A percentile compares a stretch with the other conserved stretches of the same genome.
Evolutionary conservation across 1,284 basidiomycete species (phyloP).

Genomic region (Hymenochaete sp.): DNA sequence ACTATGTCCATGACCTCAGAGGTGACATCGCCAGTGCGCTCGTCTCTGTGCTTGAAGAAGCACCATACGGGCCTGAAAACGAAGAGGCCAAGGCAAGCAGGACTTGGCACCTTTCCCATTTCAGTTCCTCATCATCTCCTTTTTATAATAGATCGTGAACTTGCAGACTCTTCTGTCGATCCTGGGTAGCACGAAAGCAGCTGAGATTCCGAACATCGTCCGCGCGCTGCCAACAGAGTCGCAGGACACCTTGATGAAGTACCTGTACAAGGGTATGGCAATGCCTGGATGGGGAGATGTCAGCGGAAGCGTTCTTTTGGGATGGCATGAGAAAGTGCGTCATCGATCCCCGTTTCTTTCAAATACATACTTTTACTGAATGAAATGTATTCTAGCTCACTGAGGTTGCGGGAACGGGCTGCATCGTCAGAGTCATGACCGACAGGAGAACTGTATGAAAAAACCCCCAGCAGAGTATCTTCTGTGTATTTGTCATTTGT

Average conservation of each 20-base stretch:
- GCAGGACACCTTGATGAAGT: slow-evolving; percentile 96
- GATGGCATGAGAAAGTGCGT: slow-evolving; percentile 92
- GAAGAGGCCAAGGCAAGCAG: slow-evolving; percentile 80
- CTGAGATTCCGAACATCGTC: slow-evolving; percentile 78
- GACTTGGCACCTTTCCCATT: background rate
- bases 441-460: slow-evolving; percentile 51
- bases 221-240: slow-evolving; percentile 69
- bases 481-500: too few relatives aligned
- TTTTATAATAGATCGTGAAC: slow-evolving; percentile 51
- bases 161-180: slow-evolving; percentile 85
- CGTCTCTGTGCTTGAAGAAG: slow-evolving; percentile 57
- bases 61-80: slow-evolving; percentile 78
- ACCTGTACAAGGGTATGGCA: slow-evolving; percentile 94
- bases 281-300: slow-evolving; percentile 77
- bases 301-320: slow-evolving; percentile 82
- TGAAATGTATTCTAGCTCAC: slow-evolving; percentile 58
- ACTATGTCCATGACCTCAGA: slow-evolving; percentile 30
- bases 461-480: too few relatives aligned
- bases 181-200: slow-evolving; percentile 88
- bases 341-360: slow-evolving; percentile 19
- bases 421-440: slow-evolving; percentile 96
- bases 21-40: slow-evolving; percentile 73
- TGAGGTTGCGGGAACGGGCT: slow-evolving; percentile 91
- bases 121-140: background rate
- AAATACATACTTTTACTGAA: slow-evolving; percentile 4